Evolutionary conservation across 2,329 filamentous ascomycete species (phyloP), one percentile per base, ranked within the genome.

Genomic region (Teratosphaeria viscida): DNA sequence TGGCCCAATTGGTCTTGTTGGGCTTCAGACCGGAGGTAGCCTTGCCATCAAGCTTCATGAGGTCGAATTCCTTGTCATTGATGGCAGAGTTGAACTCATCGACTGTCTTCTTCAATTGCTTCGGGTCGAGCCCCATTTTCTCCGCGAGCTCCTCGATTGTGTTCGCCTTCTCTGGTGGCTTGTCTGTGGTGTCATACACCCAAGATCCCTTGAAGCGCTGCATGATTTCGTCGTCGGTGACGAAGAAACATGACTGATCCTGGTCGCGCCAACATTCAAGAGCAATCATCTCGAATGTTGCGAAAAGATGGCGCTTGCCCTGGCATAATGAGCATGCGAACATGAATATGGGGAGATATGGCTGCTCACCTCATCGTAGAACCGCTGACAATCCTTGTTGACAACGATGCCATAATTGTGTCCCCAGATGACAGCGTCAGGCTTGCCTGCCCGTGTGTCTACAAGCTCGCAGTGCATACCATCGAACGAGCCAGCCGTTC

Each of bases 341-440:
- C 5, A n/a, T 19, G n/a, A n/a, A 23, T 2, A 19, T n/a, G n/a
- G 23, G 8, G 43, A 49, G 6, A 19, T n/a, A 49, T 19, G 43
- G 16, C 43, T 49, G 43, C 43, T 19, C 5, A 49, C n/a, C 43
- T 97, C 92, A 70, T 96, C 92, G 77, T 97, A 97, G 75, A 97
- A 96, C 2, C 92, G 70, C 55, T 75, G 68, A 63, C 68, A 75
- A 10, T 75, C 62, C 27, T 71, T 64, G 63, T 77, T 76, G 37
- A 78, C 74, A 0, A 76, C 73, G 57, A 77, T 76, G n/a, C 74
- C 74, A 60, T 77, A 77, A 63, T 75, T 75, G 67, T 76, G 71
- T 55, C 74, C 66, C 67, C 57, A 52, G 27, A 54, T 59, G 23
- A 57, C 72, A 3, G 74, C 73, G 60, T 75, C 74, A 1, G 74